Base-by-base conservation (phyloP, 768 basidiomycete genomes). In the Sistotremastrum suecicum region DNA sequence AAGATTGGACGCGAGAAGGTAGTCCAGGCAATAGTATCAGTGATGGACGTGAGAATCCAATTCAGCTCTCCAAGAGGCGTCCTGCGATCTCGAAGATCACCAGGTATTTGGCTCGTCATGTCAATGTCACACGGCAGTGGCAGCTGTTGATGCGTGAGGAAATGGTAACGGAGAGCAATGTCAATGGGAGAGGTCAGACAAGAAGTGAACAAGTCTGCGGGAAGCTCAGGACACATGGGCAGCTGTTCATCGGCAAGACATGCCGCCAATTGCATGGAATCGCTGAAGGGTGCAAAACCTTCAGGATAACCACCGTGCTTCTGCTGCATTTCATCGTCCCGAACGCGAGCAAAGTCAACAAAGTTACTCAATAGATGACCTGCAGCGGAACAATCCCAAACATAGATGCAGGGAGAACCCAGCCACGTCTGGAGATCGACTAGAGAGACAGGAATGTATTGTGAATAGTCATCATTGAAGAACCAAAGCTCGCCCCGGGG, bases 321-420 rank as follows among this genome's bases (percentile, higher is more conserved):
- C 51, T 70, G 63, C 43, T 69, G 71, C 12, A 72, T 64, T 45
- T 88, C 83, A 32, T 76, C 71, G 53, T 89, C 83, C 11, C 83
- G 76, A 34, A 76, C 70, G 53, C 83, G 74, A 3, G 86, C 85
- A 51, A 83, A 81, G 40, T 64, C 68, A 58, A 84, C 86, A 63
- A 94, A 95, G 63, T 95, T 98, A 44, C 75, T 72, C 32, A 98
- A 67, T 38, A 98, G 78, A 62, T 97, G 78, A 1, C 95, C 95
- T 2, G 95, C 94, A n/a, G 88, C 87, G 2, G 90, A 92, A 60
- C 92, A 97, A 58, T 99, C 95, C 95, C 95, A 99, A 45, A 99
- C 88, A 60, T 92, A 98, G 31, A 98, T 88, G 32, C 86, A 88
- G 1, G 95, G 95, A 1, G 89, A 86, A 5, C 89, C 90, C 3